Evolutionary conservation across 805 yeast genomes (phyloP).

Genomic region (Myxozyma vanderwaltii): DNA sequence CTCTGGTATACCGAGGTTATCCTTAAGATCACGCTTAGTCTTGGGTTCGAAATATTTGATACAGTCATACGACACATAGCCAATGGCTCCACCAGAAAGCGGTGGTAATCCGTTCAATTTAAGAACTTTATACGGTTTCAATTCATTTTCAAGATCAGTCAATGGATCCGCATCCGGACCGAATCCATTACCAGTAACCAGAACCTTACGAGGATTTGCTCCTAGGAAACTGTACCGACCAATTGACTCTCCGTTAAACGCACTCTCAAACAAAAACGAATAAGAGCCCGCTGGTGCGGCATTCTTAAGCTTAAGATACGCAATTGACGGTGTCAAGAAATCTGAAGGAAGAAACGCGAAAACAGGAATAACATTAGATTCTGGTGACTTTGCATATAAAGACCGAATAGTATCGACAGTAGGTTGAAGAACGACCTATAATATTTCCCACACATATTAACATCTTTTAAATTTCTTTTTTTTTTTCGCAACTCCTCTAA

Average conservation of each 20-base stretch:
- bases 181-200: slow-evolving; percentile 75
- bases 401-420: slow-evolving; percentile 20
- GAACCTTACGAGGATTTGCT: slow-evolving; percentile 74
- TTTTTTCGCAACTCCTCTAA: no score
- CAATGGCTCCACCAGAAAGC: slow-evolving; percentile 94
- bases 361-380: slow-evolving; percentile 72
- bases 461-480: not conserved
- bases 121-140: slow-evolving; percentile 65
- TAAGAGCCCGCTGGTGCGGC: slow-evolving; percentile 58
- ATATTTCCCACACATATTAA: not conserved
- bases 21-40: slow-evolving; percentile 73
- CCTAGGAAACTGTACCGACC: slow-evolving; percentile 94
- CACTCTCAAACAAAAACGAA: slow-evolving; percentile 85
- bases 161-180: slow-evolving; percentile 79
- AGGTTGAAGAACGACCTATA: slow-evolving; percentile 29
- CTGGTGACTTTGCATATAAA: slow-evolving; percentile 12
- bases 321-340: slow-evolving; percentile 83
- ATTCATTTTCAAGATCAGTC: slow-evolving; percentile 68
- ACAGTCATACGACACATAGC: slow-evolving; percentile 95
- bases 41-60: slow-evolving; percentile 95
- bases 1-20: slow-evolving; percentile 84
- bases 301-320: slow-evolving; percentile 78
- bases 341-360: slow-evolving; percentile 73
- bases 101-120: slow-evolving; percentile 80
- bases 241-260: slow-evolving; percentile 83